Percentiles rank a stretch among this genome's conserved stretches.
Evolutionary conservation across 345 rosid species (phyloP).

Genomic region (Lumnitzera littorea): DNA sequence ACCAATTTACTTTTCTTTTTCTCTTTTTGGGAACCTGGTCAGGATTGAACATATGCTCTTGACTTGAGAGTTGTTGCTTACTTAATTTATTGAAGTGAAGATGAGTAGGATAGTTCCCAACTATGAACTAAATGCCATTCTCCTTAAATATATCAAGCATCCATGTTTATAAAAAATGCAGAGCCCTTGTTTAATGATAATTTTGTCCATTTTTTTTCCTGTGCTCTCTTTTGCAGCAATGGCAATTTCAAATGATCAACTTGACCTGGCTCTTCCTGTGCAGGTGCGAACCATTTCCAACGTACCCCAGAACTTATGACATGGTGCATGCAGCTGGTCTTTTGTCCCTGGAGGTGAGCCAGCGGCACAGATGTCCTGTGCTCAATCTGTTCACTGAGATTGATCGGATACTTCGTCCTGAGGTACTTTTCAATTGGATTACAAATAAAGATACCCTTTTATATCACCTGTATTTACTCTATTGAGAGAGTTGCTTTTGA

Average conservation of each 20-base stretch:
- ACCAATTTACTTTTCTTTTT: no score
- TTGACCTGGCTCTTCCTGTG: conserved; percentile 5
- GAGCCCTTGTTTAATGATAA: neutral
- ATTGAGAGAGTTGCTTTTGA: no score
- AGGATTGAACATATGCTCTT: neutral
- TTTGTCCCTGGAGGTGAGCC: conserved; percentile 49
- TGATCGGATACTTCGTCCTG: conserved; percentile 95
- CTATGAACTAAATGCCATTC: no score
- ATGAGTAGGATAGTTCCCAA: no score
- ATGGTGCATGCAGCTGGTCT: conserved; percentile 85
- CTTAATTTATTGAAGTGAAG: no score
- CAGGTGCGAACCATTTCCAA: conserved; percentile 98
- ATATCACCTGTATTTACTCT: no score
- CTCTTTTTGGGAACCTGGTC: no score
- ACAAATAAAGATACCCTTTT: neutral
- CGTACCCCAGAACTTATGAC: conserved; percentile 92
- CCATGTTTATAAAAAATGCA: neutral
- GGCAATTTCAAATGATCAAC: neutral
- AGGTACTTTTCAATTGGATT: conserved; percentile 38
- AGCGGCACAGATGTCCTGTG: conserved; percentile 41
- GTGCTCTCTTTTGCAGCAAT: neutral
- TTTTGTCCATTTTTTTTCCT: neutral
- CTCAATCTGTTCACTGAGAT: conserved; percentile 67
- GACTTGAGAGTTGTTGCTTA: neutral
- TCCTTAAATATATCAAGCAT: no score